Conservation (phyloP, 805 yeast genomes). For the Kodamaea nitidulidarum region DNA sequence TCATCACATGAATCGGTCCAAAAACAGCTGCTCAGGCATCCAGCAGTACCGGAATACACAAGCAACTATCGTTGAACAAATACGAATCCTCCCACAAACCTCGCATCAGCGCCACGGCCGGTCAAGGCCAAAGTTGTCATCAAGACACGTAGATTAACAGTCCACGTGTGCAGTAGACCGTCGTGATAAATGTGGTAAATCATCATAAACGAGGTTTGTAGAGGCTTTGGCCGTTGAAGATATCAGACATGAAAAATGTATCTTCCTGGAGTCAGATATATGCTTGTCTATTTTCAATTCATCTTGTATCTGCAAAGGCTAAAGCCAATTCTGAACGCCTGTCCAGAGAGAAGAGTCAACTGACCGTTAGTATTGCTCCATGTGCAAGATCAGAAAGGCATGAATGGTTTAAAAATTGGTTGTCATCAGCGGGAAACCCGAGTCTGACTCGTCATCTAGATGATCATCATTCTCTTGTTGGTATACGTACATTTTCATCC, state of each 20-base stretch:
- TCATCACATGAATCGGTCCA: slow-evolving; percentile 15
- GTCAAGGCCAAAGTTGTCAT: slow-evolving; percentile 47
- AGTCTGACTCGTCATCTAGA: slow-evolving; percentile 98
- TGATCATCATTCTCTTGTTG: slow-evolving; percentile 41
- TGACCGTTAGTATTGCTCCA: neutral
- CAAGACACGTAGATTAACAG: slow-evolving; percentile 43
- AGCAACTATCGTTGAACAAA: neutral
- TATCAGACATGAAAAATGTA: slow-evolving; percentile 50
- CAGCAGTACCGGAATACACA: slow-evolving; percentile 5
- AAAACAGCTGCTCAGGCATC: slow-evolving; percentile 1
- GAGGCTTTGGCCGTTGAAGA: slow-evolving; percentile 14
- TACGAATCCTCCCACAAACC: neutral
- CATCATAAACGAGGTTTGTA: slow-evolving; percentile 37
- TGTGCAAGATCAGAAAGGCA: slow-evolving; percentile 66
- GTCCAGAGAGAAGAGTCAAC: slow-evolving; percentile 2
- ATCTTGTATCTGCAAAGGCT: slow-evolving; percentile 43
- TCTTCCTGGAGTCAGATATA: slow-evolving; percentile 88
- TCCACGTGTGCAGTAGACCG: slow-evolving; percentile 48
- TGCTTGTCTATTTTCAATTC: slow-evolving; percentile 93
- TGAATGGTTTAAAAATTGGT: slow-evolving; percentile 80
- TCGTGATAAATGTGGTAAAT: slow-evolving; percentile 46
- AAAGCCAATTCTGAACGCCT: slow-evolving; percentile 9
- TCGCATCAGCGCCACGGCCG: slow-evolving; percentile 44
- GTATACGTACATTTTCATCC: slow-evolving; percentile 5
- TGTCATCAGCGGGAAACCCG: slow-evolving; percentile 95